Conservation (phyloP, 495 filamentous ascomycete genomes). For the Schizothecium vesticola region DNA sequence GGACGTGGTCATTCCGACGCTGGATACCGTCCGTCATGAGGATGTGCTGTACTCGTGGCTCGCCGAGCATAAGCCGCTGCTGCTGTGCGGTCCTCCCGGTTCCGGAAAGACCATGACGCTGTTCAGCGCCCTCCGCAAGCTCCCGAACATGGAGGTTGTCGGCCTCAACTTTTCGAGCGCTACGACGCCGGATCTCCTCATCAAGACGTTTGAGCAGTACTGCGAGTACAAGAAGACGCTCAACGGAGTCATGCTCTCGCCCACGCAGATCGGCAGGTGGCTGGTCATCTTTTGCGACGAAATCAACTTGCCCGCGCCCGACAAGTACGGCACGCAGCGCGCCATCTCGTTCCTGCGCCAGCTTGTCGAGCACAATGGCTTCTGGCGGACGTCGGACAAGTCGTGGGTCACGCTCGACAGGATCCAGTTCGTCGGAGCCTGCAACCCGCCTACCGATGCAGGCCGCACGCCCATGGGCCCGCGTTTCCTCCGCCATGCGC, state of each 20-base stretch:
- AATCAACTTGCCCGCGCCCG: slow-evolving; percentile 97
- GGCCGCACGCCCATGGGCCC: slow-evolving; percentile 91
- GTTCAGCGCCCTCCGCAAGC: slow-evolving; percentile 90
- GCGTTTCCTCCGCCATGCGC: slow-evolving; percentile 89
- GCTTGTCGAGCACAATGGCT: slow-evolving; percentile 96
- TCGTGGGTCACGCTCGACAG: slow-evolving; percentile 96
- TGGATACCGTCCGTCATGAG: slow-evolving; percentile 95
- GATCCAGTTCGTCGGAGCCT: slow-evolving; percentile 98
- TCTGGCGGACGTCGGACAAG: slow-evolving; percentile 96
- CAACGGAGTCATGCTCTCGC: slow-evolving; percentile 91
- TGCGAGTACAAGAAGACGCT: slow-evolving; percentile 98
- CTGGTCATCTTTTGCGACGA: slow-evolving; percentile 98
- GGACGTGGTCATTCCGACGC: slow-evolving; percentile 93
- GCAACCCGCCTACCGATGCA: slow-evolving; percentile 98
- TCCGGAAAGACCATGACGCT: slow-evolving; percentile 99
- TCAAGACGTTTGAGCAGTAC: slow-evolving; percentile 99
- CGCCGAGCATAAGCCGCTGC: slow-evolving; percentile 92
- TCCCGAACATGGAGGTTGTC: slow-evolving; percentile 97
- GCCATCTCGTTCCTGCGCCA: slow-evolving; percentile 96
- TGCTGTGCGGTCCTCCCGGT: slow-evolving; percentile 94
- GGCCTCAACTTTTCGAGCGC: slow-evolving; percentile 99
- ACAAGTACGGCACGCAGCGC: slow-evolving; percentile 95
- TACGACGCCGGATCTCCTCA: slow-evolving; percentile 91
- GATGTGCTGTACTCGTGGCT: slow-evolving; percentile 98
- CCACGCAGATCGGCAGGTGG: slow-evolving; percentile 95